Conservation (phyloP, 305 asterid genomes). For the Nicotiana rustica region DNA sequence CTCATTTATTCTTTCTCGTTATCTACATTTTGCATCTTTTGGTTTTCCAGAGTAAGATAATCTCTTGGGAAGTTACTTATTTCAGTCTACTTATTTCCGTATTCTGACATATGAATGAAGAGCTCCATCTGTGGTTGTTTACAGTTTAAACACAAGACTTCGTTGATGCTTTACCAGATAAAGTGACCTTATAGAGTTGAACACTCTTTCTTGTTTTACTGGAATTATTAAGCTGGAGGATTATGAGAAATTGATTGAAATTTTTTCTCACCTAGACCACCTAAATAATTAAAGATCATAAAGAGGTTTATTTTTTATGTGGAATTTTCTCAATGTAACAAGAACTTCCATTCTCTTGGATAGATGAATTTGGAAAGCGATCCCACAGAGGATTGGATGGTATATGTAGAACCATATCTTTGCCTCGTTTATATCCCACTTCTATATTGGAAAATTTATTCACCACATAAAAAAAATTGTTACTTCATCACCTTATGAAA, state of each 20-base stretch:
- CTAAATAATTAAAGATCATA: not conserved
- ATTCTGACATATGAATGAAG: conserved; percentile 3
- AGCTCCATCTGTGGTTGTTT: not conserved
- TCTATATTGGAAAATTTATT: not conserved
- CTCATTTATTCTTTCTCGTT: not conserved
- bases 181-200: not conserved
- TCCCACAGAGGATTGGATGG: not conserved
- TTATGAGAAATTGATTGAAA: conserved; percentile 2
- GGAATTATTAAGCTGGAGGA: not conserved
- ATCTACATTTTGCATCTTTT: not conserved
- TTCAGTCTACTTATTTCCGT: not conserved
- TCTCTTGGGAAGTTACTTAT: not conserved
- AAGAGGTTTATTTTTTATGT: not conserved
- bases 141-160: not conserved
- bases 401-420: not conserved
- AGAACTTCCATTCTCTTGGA: not conserved
- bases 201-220: conserved; percentile 14
- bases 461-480: not conserved
- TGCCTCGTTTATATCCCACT: not conserved
- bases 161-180: not conserved
- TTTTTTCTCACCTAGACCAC: not conserved
- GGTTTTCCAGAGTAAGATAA: not conserved
- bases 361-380: not conserved
- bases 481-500: too few species aligned
- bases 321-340: conserved; percentile 5